A percentile compares a stretch with the other conserved stretches of the same genome.
These are phyloP conservation scores for Parastagonospora avenae DNA, from an alignment of 2,329 filamentous ascomycete genomes.

Conservation along the genomic window DNA sequence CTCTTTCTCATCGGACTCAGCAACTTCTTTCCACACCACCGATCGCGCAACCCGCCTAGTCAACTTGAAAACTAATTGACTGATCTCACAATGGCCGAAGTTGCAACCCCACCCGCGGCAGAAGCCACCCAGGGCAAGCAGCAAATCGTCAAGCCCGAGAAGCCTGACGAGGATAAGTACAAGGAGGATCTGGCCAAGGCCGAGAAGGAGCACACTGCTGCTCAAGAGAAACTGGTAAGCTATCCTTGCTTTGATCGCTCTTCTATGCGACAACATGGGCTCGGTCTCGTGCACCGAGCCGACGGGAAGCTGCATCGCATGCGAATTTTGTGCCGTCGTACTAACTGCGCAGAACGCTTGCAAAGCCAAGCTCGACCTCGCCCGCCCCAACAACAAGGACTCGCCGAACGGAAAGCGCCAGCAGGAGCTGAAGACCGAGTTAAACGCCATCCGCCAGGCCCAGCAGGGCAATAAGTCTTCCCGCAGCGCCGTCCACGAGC, in stretches of 20 bases:
- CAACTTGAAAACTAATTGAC: constrained; percentile 17
- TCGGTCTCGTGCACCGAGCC: background rate
- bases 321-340: background rate
- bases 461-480: constrained; percentile 87
- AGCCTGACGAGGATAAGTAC: constrained; percentile 85
- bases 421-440: constrained; percentile 81
- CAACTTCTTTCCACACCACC: background rate
- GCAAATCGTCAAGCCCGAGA: constrained; percentile 69
- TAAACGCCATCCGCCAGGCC: constrained; percentile 82
- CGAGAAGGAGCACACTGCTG: constrained; percentile 83
- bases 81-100: constrained; percentile 42
- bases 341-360: constrained; percentile 70
- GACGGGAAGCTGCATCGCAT: constrained; percentile 18
- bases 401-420: constrained; percentile 81
- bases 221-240: constrained; percentile 71
- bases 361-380: constrained; percentile 86
- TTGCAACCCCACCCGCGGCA: constrained; percentile 45
- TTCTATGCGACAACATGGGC: background rate
- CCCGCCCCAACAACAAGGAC: constrained; percentile 80
- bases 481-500: constrained; percentile 78
- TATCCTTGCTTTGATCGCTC: background rate
- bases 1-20: background rate
- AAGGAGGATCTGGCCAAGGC: constrained; percentile 78
- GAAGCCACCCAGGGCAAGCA: constrained; percentile 45
- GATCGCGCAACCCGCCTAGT: constrained; percentile 17